A percentile compares a stretch with the other conserved stretches of the same genome.
These are phyloP conservation scores for Eucalyptus victrix DNA, from an alignment of 345 rosid species.

Conservation along the genomic window DNA sequence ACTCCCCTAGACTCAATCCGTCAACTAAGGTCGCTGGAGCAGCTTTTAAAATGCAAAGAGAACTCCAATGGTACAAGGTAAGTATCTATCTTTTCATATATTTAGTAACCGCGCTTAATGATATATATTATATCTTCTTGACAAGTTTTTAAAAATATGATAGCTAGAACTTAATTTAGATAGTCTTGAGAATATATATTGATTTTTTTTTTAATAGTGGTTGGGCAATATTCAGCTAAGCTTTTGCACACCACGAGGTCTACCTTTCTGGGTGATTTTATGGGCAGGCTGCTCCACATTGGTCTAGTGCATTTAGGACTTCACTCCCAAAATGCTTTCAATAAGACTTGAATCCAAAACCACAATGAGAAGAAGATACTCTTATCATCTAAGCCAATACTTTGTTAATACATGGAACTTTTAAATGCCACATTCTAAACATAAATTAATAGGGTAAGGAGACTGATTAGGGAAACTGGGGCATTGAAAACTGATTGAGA, in stretches of 20 bases:
- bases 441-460: background rate
- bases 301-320: rapidly evolving
- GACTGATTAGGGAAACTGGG: background rate
- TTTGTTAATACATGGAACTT: background rate
- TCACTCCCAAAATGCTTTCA: background rate
- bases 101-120: background rate
- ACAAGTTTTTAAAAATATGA: too few species aligned
- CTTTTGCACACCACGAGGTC: background rate
- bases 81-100: background rate
- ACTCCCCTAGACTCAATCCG: background rate
- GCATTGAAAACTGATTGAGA: background rate
- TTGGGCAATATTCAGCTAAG: too few species aligned
- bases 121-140: too few species aligned
- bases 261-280: background rate
- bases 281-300: rapidly evolving
- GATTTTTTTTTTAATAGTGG: too few species aligned
- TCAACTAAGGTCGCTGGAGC: background rate
- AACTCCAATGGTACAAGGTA: background rate
- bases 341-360: too few species aligned
- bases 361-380: background rate
- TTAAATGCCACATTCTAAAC: background rate
- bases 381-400: background rate
- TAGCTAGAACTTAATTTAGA: too few species aligned
- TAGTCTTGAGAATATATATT: too few species aligned
- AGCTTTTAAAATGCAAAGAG: background rate